Percentiles rank a stretch among this genome's conserved stretches.
Evolutionary conservation across 371 early-diverging fungal species (phyloP).

Genomic region (Lichtheimia ramosa): DNA sequence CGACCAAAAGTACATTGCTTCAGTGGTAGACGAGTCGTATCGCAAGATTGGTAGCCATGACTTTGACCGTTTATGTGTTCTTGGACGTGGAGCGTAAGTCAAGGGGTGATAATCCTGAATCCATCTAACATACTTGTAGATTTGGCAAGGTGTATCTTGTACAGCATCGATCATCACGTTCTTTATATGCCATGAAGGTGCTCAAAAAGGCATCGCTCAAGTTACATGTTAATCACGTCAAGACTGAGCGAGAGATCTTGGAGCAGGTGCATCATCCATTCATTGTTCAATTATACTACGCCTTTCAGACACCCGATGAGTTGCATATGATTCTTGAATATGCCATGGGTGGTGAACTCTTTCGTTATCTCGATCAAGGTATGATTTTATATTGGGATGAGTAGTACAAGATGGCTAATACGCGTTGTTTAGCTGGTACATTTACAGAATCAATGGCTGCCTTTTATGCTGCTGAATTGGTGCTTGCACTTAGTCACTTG

Average conservation of each 20-base stretch:
- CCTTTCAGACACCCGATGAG: slow-evolving; percentile 88
- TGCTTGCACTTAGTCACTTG: slow-evolving; percentile 84
- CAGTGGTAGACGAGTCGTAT: neutral
- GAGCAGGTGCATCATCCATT: slow-evolving; percentile 85
- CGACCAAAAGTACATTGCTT: slow-evolving; percentile 14
- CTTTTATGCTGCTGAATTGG: slow-evolving; percentile 84
- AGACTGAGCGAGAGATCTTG: slow-evolving; percentile 75
- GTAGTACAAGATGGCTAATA: neutral
- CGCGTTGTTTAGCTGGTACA: slow-evolving; percentile 64
- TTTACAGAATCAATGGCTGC: slow-evolving; percentile 76
- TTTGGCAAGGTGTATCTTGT: slow-evolving; percentile 84
- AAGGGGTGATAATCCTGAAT: too few species aligned
- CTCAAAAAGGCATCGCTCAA: slow-evolving; percentile 83
- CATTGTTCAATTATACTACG: slow-evolving; percentile 93
- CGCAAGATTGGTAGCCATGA: slow-evolving; percentile 60
- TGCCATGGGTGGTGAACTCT: slow-evolving; percentile 98
- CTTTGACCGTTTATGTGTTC: slow-evolving; percentile 88
- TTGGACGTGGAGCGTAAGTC: slow-evolving; percentile 92
- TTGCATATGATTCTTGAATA: slow-evolving; percentile 97
- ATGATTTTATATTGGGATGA: neutral
- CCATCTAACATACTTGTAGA: slow-evolving; percentile 20
- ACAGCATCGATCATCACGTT: slow-evolving; percentile 55
- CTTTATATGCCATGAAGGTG: slow-evolving; percentile 91
- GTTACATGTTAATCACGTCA: slow-evolving; percentile 72
- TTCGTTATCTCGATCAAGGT: slow-evolving; percentile 75